Conservation (phyloP, 495 filamentous ascomycete genomes). For the Aspergillus bertholletiae region DNA sequence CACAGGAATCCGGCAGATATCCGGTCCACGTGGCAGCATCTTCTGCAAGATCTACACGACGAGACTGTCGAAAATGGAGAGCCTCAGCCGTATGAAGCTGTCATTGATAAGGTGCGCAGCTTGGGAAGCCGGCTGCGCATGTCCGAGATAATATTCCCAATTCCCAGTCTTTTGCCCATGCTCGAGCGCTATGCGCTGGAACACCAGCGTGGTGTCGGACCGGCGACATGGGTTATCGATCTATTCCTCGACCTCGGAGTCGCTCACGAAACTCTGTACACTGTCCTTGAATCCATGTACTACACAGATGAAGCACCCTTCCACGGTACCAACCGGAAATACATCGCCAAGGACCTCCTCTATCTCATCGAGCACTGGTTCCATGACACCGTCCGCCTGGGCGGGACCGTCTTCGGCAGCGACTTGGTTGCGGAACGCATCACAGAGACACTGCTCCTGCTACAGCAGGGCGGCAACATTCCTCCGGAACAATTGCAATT, state of each 20-base stretch:
- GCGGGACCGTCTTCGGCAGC: conserved; percentile 51
- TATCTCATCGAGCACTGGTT: conserved; percentile 64
- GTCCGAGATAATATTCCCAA: conserved; percentile 75
- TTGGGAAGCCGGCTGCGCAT: conserved; percentile 76
- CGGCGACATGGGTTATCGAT: conserved; percentile 77
- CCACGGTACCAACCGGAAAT: conserved; percentile 56
- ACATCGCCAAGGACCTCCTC: conserved; percentile 59
- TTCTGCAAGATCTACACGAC: conserved; percentile 68
- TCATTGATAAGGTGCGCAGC: conserved; percentile 68
- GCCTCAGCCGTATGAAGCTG: conserved; percentile 70
- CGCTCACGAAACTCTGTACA: conserved; percentile 67
- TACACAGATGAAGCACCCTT: conserved; percentile 85
- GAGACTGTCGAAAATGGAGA: conserved; percentile 52
- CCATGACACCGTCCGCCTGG: conserved; percentile 51
- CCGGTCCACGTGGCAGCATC: conserved; percentile 73
- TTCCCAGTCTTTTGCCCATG: conserved; percentile 61
- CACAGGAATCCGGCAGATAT: conserved; percentile 83
- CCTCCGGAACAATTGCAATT: conserved; percentile 27
- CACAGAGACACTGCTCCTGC: conserved; percentile 40
- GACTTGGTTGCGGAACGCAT: conserved; percentile 47
- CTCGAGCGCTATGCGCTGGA: conserved; percentile 76
- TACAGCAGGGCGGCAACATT: conserved; percentile 37
- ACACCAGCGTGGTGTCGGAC: conserved; percentile 61
- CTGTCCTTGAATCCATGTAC: conserved; percentile 77
- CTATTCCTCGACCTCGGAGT: conserved; percentile 74